Conservation (phyloP, 441 rosid genomes). For the Euphorbia neoarborescens region DNA sequence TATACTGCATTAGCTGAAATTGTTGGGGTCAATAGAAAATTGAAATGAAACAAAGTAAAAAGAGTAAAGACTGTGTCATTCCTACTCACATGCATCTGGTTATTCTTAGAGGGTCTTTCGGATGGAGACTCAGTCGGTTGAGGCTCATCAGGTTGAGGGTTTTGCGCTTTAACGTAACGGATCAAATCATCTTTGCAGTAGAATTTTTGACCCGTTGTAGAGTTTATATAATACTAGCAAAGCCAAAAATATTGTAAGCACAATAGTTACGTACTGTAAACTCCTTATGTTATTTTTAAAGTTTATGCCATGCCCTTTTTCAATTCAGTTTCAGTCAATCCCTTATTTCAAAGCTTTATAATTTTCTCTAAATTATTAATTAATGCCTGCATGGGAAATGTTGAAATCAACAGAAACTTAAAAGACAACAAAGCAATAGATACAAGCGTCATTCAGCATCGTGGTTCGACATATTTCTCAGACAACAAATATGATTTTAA, state of each 20-base stretch:
- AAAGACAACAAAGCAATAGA: background rate
- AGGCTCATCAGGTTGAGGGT: constrained; percentile 17
- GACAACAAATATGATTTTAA: background rate
- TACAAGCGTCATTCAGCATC: background rate
- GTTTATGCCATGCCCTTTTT: background rate
- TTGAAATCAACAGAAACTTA: background rate
- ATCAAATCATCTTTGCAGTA: constrained; percentile 45
- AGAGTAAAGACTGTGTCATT: constrained; percentile 5
- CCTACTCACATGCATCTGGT: constrained; percentile 24
- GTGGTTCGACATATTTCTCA: background rate
- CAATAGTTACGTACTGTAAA: background rate
- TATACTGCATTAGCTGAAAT: constrained; percentile 21
- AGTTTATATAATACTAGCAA: constrained; percentile 40
- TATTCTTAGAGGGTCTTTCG: constrained; percentile 18
- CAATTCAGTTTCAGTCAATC: background rate
- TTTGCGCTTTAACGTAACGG: constrained; percentile 21
- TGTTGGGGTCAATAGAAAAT: constrained; percentile 8
- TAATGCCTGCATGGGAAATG: constrained; percentile 1
- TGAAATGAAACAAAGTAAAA: constrained; percentile 9
- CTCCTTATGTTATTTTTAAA: background rate
- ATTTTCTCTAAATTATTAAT: background rate
- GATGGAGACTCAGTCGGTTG: constrained; percentile 1
- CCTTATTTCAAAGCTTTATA: background rate
- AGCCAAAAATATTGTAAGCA: constrained; percentile 13
- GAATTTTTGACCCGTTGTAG: constrained; percentile 37